These are phyloP conservation scores for Pezicula neosporulosa DNA, from an alignment of 2,329 filamentous ascomycete species.

Conservation along the genomic window DNA sequence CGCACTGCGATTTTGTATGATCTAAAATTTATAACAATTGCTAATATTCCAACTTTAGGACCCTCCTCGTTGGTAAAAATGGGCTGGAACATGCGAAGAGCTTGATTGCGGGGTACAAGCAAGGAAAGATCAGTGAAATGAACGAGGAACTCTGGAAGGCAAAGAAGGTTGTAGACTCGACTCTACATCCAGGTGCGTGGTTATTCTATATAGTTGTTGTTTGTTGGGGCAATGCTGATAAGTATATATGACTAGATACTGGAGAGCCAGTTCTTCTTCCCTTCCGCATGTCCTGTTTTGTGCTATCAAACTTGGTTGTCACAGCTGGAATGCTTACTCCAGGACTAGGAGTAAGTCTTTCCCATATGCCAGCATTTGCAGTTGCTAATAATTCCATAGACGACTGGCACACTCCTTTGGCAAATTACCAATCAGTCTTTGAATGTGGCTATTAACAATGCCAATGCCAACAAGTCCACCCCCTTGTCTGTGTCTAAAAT, in stretches of 20 bases:
- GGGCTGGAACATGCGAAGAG: conserved; percentile 85
- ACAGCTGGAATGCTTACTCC: conserved; percentile 97
- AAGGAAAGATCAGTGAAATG: conserved; percentile 75
- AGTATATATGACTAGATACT: conserved; percentile 60
- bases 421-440: conserved; percentile 96
- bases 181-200: conserved; percentile 78
- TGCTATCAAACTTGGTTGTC: conserved; percentile 88
- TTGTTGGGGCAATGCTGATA: not conserved
- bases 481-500: conserved; percentile 79
- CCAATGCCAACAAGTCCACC: conserved; percentile 97
- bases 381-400: conserved; percentile 40
- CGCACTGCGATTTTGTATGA: conserved; percentile 1
- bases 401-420: conserved; percentile 84
- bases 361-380: not conserved
- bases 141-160: conserved; percentile 89
- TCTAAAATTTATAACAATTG: not conserved
- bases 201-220: conserved; percentile 1
- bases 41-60: conserved; percentile 52
- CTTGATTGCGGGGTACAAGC: conserved; percentile 82
- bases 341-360: conserved; percentile 60
- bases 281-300: conserved; percentile 96
- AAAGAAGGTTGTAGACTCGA: conserved; percentile 97
- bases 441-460: conserved; percentile 96
- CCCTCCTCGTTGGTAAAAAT: conserved; percentile 72
- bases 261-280: conserved; percentile 89